A percentile compares a stretch with the other conserved stretches of the same genome.
Conservation (phyloP, 768 basidiomycete species). For the Myochromella boudieri region DNA sequence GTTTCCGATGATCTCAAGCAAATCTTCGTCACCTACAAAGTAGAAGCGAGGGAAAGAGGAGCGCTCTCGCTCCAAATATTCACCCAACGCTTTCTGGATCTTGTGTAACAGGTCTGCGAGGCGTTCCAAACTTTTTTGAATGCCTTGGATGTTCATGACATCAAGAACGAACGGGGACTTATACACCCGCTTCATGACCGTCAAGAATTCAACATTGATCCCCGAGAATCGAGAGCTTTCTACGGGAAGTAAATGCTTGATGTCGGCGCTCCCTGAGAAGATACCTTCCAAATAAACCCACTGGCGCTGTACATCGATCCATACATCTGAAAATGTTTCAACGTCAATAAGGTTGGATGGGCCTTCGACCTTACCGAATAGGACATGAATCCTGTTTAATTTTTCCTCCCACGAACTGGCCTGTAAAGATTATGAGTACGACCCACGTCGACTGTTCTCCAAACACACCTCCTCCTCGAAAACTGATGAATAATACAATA, state of each 20-base stretch:
- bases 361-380: slow-evolving; percentile 69
- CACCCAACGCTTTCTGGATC: slow-evolving; percentile 98
- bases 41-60: slow-evolving; percentile 99
- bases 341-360: slow-evolving; percentile 7
- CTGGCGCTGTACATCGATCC: slow-evolving; percentile 99
- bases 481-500: slow-evolving; percentile 42
- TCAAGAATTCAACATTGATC: slow-evolving; percentile 97
- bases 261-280: slow-evolving; percentile 99
- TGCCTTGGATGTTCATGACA: slow-evolving; percentile 92
- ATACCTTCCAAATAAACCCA: slow-evolving; percentile 99
- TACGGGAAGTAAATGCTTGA: slow-evolving; percentile 97
- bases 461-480: slow-evolving; percentile 79
- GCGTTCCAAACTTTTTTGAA: slow-evolving; percentile 97
- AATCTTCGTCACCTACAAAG: slow-evolving; percentile 98
- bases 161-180: slow-evolving; percentile 98
- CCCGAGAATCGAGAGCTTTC: slow-evolving; percentile 98
- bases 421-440: slow-evolving; percentile 28
- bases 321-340: slow-evolving; percentile 63
- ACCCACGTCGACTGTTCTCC: not conserved
- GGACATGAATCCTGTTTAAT: slow-evolving; percentile 91
- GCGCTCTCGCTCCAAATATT: slow-evolving; percentile 96
- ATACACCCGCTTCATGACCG: slow-evolving; percentile 99
- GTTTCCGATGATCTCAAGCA: slow-evolving; percentile 98
- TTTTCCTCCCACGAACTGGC: slow-evolving; percentile 96
- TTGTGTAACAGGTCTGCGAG: slow-evolving; percentile 95